phyloP scores from a whole-genome alignment of 768 basidiomycete species.

The Collybia mongolica region DNA sequence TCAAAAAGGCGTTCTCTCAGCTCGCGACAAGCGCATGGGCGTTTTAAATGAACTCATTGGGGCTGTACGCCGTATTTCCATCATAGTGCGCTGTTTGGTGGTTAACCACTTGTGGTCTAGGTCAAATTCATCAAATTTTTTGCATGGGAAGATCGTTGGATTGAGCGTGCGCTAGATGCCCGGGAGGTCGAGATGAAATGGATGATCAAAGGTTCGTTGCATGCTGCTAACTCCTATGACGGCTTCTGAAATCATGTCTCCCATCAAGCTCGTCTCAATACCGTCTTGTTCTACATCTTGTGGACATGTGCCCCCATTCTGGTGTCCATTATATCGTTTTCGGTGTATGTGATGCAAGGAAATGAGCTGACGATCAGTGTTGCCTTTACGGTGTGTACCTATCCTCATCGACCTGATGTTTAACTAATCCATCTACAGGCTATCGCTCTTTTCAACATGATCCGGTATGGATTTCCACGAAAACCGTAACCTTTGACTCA shows the following conservation, averaged over 20 bases:
- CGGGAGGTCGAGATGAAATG: slow-evolving; percentile 72
- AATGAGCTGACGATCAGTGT: slow-evolving; percentile 73
- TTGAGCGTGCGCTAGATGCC: slow-evolving; percentile 58
- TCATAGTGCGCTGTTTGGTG: neutral
- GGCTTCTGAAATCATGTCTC: neutral
- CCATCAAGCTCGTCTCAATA: slow-evolving; percentile 63
- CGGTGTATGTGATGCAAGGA: slow-evolving; percentile 67
- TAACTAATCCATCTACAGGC: slow-evolving; percentile 35
- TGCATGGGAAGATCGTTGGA: slow-evolving; percentile 81
- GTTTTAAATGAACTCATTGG: slow-evolving; percentile 77
- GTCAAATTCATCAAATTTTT: slow-evolving; percentile 84
- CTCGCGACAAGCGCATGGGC: slow-evolving; percentile 75
- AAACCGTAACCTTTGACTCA: neutral
- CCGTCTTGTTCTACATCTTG: slow-evolving; percentile 64
- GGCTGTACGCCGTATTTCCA: slow-evolving; percentile 37
- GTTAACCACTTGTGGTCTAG: slow-evolving; percentile 21
- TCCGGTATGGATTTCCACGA: slow-evolving; percentile 44
- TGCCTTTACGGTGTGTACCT: slow-evolving; percentile 73
- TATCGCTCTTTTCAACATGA: slow-evolving; percentile 84
- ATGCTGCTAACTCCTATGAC: neutral
- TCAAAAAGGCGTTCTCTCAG: slow-evolving; percentile 55
- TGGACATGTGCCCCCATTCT: slow-evolving; percentile 79
- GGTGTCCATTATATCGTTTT: slow-evolving; percentile 80
- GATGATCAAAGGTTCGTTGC: slow-evolving; percentile 62
- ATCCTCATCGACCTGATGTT: neutral